Evolutionary conservation across 345 rosid genomes (phyloP).

Genomic region (Xanthoceras sorbifolium): DNA sequence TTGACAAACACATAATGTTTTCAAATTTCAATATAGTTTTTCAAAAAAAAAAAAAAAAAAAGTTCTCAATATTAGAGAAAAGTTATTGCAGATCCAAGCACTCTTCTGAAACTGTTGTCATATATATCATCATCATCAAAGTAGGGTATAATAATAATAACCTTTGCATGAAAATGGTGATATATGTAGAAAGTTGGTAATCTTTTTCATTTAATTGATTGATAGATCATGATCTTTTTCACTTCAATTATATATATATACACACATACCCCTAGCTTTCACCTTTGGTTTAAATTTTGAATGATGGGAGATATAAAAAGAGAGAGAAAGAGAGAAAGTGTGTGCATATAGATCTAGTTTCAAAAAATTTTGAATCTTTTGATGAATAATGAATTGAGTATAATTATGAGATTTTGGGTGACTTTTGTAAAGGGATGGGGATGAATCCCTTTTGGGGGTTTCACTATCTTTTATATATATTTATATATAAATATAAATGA

Average conservation of each 20-base stretch:
- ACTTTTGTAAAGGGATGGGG: conserved; percentile 14
- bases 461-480: neutral
- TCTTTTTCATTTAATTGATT: conserved; percentile 47
- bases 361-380: conserved; percentile 28
- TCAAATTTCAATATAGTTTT: neutral
- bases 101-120: conserved; percentile 14
- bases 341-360: conserved; percentile 1
- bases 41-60: too few species aligned
- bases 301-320: conserved; percentile 2
- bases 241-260: conserved; percentile 31
- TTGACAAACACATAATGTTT: conserved; percentile 5
- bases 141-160: conserved; percentile 1
- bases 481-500: neutral
- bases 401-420: neutral
- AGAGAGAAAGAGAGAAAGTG: neutral
- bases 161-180: conserved; percentile 28
- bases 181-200: conserved; percentile 34
- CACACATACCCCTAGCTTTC: conserved; percentile 2
- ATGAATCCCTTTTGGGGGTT: conserved; percentile 1
- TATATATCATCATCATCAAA: conserved; percentile 19
- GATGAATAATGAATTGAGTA: conserved; percentile 3
- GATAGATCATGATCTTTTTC: conserved; percentile 50
- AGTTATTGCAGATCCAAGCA: conserved; percentile 8
- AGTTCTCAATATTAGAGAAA: conserved; percentile 7
- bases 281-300: conserved; percentile 35